Percentiles rank a stretch among this genome's conserved stretches.
Evolutionary conservation across 2,329 filamentous ascomycete species (phyloP).

Genomic region (Fusarium caatingaense): DNA sequence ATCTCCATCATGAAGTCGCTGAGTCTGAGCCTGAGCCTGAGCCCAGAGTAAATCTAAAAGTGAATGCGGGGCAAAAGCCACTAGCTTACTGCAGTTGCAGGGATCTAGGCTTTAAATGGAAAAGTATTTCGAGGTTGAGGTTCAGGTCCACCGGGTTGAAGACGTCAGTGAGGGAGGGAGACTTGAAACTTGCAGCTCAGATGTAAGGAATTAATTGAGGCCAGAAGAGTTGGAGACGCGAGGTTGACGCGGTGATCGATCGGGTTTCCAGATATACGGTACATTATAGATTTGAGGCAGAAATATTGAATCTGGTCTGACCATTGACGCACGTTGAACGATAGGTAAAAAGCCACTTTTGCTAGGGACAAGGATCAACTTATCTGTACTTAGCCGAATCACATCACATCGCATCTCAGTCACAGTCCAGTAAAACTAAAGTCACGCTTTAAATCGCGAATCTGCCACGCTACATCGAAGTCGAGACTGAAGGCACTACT

Average conservation of each 20-base stretch:
- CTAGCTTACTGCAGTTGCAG: slow-evolving; percentile 8
- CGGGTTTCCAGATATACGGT: not conserved
- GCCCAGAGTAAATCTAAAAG: slow-evolving; percentile 1
- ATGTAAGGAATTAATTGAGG: slow-evolving; percentile 23
- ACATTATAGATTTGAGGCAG: slow-evolving; percentile 2
- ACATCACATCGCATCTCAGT: slow-evolving; percentile 8
- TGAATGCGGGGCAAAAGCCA: slow-evolving; percentile 35
- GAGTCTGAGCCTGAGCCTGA: not conserved
- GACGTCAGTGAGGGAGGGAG: slow-evolving; percentile 42
- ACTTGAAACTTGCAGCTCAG: slow-evolving; percentile 33
- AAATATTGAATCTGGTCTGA: slow-evolving; percentile 29
- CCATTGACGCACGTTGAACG: slow-evolving; percentile 31
- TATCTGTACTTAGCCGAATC: slow-evolving; percentile 2
- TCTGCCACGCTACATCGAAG: slow-evolving; percentile 23
- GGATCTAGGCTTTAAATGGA: slow-evolving; percentile 29
- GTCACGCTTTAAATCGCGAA: slow-evolving; percentile 14
- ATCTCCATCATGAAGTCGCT: not conserved
- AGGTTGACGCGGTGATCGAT: slow-evolving; percentile 6
- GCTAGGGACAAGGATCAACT: slow-evolving; percentile 15
- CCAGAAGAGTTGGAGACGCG: not conserved
- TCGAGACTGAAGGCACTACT: not conserved
- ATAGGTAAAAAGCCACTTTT: slow-evolving; percentile 28
- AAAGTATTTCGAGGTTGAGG: slow-evolving; percentile 27
- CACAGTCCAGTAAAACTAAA: slow-evolving; percentile 15
- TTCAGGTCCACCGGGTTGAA: slow-evolving; percentile 10